phyloP scores from a whole-genome alignment of 441 rosid genomes.

The Bruguiera hainesii region DNA sequence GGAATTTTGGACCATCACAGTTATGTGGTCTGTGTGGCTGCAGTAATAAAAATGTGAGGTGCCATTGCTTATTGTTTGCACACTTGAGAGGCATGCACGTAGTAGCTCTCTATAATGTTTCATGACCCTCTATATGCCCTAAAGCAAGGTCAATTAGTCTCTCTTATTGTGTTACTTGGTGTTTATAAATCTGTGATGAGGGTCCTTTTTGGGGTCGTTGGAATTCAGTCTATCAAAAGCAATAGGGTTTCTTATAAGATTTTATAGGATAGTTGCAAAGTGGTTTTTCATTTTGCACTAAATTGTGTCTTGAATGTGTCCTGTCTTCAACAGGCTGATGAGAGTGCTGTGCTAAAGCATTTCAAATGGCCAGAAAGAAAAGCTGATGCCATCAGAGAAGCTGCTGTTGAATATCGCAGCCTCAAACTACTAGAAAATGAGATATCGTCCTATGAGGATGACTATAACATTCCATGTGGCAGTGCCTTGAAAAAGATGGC shows the following conservation, averaged over 20 bases:
- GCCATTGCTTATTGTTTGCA: too few species aligned
- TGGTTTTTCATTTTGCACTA: background rate
- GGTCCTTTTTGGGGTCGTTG: background rate
- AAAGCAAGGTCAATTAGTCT: too few species aligned
- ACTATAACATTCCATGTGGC: constrained; percentile 44
- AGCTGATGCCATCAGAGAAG: constrained; percentile 90
- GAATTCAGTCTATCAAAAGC: background rate
- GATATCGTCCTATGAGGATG: constrained; percentile 58
- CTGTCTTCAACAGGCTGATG: constrained; percentile 63
- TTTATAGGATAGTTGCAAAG: background rate
- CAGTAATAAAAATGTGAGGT: too few species aligned
- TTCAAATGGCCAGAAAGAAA: constrained; percentile 95
- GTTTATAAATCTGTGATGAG: too few species aligned
- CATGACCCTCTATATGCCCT: too few species aligned
- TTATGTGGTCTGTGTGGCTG: background rate
- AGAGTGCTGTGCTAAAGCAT: constrained; percentile 86
- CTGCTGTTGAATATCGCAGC: constrained; percentile 78
- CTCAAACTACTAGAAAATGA: constrained; percentile 66
- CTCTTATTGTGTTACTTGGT: too few species aligned
- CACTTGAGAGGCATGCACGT: too few species aligned
- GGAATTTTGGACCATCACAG: background rate
- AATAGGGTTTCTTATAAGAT: background rate
- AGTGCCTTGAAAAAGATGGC: constrained; percentile 82
- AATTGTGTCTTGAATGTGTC: background rate
- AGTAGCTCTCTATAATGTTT: too few species aligned